A percentile compares a stretch with the other conserved stretches of the same genome.
phyloP scores from a whole-genome alignment of 106 monocot genomes.

The Cymbidium sinense region DNA sequence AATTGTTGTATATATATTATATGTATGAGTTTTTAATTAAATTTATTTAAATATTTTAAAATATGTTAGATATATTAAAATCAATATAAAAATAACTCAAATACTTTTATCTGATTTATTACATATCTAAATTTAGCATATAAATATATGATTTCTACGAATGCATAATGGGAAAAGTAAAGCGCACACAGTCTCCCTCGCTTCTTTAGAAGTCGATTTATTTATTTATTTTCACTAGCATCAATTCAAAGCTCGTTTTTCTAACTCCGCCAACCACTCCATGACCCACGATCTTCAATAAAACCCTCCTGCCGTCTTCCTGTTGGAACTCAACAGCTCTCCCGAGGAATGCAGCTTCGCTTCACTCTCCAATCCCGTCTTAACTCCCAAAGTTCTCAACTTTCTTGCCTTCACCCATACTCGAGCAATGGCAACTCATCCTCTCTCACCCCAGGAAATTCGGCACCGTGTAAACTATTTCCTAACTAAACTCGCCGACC shows the following conservation, averaged over 20 bases:
- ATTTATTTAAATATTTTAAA: no score
- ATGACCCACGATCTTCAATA: not conserved
- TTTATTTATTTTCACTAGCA: no score
- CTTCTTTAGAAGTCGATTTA: no score
- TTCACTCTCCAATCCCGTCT: not conserved
- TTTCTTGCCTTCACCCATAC: not conserved
- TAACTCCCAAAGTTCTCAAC: not conserved
- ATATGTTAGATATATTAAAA: no score
- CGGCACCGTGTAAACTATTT: slow-evolving; percentile 53
- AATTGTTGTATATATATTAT: no score
- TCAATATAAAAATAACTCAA: no score
- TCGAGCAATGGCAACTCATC: not conserved
- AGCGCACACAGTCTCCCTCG: no score
- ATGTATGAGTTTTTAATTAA: no score
- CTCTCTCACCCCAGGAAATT: slow-evolving; percentile 11
- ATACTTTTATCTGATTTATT: no score
- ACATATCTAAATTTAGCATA: no score
- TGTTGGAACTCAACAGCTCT: not conserved
- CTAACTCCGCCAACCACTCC: not conserved
- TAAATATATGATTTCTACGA: no score
- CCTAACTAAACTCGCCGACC: slow-evolving; percentile 70
- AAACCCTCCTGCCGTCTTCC: not conserved
- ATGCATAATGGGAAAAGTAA: no score
- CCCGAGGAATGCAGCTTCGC: not conserved
- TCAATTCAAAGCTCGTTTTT: not conserved